Base-by-base conservation (phyloP, 495 filamentous ascomycete genomes). In the Cudoniella acicularis region DNA sequence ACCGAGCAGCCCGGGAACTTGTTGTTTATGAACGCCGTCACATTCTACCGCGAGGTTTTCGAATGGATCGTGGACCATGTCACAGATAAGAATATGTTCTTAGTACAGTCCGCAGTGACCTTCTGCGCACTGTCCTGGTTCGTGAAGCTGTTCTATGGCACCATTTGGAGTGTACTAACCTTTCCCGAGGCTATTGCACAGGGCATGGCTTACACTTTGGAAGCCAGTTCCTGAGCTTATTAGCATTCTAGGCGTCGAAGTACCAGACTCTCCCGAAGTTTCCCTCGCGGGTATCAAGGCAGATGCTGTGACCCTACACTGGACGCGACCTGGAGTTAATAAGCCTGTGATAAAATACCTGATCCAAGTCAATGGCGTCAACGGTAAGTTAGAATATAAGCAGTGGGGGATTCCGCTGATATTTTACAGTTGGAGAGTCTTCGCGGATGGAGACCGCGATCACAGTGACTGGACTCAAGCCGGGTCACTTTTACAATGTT, bases 181-280 rank as follows among this genome's bases (percentile, higher is more conserved):
- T 60, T 23, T 18, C 16, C 20, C 43, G 9, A 93, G 91, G 91
- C 82, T 96, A 53, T 76, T 88, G 10, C 86, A 87, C 65, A 87
- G 92, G 56, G 87, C 88, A 51, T 92, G 88, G 73, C 87, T 90
- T 66, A 91, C 96, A 22, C 80, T 96, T 36, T 85, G 90, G 69
- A 96, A 91, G 52, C 89, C 94, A 9, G 91, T 96, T 30, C 88
- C 93, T 49, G 86, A 95, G 43, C 82, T 98, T 36, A 90, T 97
- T 57, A 86, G 86, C 63, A 86, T 96, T 36, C 82, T 98, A 20
- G 94, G 94, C 27, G 84, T 97, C 61, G 95, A 98, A 64, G 90
- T 97, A 20, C 94, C 94, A 52, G 84, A 90, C 50, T 83, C 91
- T 20, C 94, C 94, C 22, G 84, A 92, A 57, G 88, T 98, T 23